Evolutionary conservation across 108 stramenopile genomes (phyloP).

Genomic region (Skeletonema marinoi): DNA sequence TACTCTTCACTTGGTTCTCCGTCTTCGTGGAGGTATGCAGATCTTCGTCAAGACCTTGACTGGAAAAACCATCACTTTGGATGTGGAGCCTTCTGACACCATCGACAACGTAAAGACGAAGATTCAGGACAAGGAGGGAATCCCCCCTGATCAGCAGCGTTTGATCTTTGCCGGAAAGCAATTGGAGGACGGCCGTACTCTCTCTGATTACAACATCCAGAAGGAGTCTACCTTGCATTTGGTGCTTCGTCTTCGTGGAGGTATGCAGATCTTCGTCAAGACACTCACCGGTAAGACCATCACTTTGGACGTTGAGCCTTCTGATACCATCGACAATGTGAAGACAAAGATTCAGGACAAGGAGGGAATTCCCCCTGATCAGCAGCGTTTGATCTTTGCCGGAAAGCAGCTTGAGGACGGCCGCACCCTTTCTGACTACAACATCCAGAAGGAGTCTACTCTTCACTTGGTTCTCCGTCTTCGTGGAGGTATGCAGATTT

Average conservation of each 20-base stretch:
- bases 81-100: constrained; percentile 81
- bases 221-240: constrained; percentile 81
- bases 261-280: constrained; percentile 27
- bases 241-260: constrained; percentile 71
- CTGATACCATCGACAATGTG: no score
- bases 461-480: no score
- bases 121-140: constrained; percentile 95
- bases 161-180: constrained; percentile 93
- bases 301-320: not conserved
- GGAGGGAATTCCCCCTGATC: no score
- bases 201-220: constrained; percentile 94
- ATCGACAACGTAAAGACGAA: constrained; percentile 92
- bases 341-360: no score
- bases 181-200: constrained; percentile 87
- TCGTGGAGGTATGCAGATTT: no score
- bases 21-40: constrained; percentile 12
- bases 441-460: no score
- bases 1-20: no score
- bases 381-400: no score
- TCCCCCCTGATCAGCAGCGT: constrained; percentile 91
- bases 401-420: no score
- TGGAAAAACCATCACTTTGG: constrained; percentile 5
- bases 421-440: no score
- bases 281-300: constrained; percentile 9
- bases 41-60: constrained; percentile 15